Evolutionary conservation across 179 eudicot species (phyloP), one percentile per base, ranked within the genome.

Genomic region (Beta corolliflora): DNA sequence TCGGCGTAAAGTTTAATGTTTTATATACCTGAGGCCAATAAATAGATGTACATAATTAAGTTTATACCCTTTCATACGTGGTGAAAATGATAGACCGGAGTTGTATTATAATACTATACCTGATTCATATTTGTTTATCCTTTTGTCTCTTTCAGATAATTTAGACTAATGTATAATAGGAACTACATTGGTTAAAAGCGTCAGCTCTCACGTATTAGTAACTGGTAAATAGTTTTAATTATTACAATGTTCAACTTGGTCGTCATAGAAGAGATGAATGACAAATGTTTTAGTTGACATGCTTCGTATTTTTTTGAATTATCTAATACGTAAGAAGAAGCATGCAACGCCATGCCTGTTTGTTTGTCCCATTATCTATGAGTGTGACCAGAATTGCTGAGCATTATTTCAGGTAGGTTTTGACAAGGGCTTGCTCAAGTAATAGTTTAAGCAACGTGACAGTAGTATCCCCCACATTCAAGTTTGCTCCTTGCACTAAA

Each of bases 161-260:
- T 71, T 71, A 59, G 29, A 72, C 1, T 16, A 29, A 18, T 61
- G 54, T 55, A 81, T 10, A 48, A 61, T 25, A 72, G 7, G 46
- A 81, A 21, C n/a, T 54, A 6, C 66, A 23, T 4, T 74, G 59
- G 83, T 25, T 19, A 10, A 9, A 18, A 7, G 61, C 79, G 83
- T 81, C 79, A 65, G 45, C 73, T 65, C 73, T 59, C 75, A 81
- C 83, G 83, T 50, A 81, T 81, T 12, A 48, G 52, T 48, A 48
- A 48, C 0, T 48, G 9, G 19, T 2, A 23, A 52, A 41, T 54
- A 13, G 25, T 31, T 36, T 11, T 48, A 46, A 29, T 52, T 72
- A 55, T 73, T 18, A 36, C n/a, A 50, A 63, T 5, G 14, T 74
- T 41, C 56, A 74, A 81, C 75, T 80, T 61, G 63, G 64, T 48